These are phyloP conservation scores for Lasiosphaeria hispida DNA, from an alignment of 495 filamentous ascomycete species.

Conservation along the genomic window DNA sequence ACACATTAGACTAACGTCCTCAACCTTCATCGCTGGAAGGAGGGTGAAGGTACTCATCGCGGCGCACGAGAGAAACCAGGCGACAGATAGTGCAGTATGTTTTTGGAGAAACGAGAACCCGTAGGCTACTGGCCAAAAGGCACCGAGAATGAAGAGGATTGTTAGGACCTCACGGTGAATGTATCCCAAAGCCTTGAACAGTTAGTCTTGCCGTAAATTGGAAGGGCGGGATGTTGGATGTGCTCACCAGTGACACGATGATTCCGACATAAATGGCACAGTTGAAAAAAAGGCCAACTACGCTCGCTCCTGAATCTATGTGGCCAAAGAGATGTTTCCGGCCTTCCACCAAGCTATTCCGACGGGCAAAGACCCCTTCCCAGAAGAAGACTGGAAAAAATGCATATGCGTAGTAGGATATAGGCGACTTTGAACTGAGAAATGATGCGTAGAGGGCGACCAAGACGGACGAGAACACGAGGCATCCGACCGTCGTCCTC, in stretches of 20 bases:
- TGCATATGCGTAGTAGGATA: slow-evolving; percentile 88
- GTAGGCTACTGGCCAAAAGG: slow-evolving; percentile 75
- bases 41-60: slow-evolving; percentile 91
- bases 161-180: slow-evolving; percentile 88
- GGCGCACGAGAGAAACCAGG: slow-evolving; percentile 74
- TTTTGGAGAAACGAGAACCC: slow-evolving; percentile 66
- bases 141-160: slow-evolving; percentile 68
- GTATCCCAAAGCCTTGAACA: slow-evolving; percentile 64
- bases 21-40: slow-evolving; percentile 79
- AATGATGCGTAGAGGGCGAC: slow-evolving; percentile 75
- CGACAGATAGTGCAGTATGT: slow-evolving; percentile 60
- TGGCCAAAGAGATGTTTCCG: slow-evolving; percentile 66
- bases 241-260: slow-evolving; percentile 78
- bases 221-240: background rate
- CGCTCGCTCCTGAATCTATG: slow-evolving; percentile 54
- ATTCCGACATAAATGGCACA: slow-evolving; percentile 64
- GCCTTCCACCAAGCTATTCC: slow-evolving; percentile 66
- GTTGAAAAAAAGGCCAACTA: slow-evolving; percentile 60
- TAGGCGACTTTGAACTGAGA: slow-evolving; percentile 71
- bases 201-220: slow-evolving; percentile 17
- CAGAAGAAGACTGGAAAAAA: slow-evolving; percentile 93
- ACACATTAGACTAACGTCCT: slow-evolving; percentile 76
- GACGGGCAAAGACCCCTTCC: slow-evolving; percentile 88
- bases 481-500: slow-evolving; percentile 56
- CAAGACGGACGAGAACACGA: slow-evolving; percentile 74